Evolutionary conservation across 805 yeast genomes (phyloP), one percentile per base, ranked within the genome.

Genomic region (Yarrowia alimentaria): DNA sequence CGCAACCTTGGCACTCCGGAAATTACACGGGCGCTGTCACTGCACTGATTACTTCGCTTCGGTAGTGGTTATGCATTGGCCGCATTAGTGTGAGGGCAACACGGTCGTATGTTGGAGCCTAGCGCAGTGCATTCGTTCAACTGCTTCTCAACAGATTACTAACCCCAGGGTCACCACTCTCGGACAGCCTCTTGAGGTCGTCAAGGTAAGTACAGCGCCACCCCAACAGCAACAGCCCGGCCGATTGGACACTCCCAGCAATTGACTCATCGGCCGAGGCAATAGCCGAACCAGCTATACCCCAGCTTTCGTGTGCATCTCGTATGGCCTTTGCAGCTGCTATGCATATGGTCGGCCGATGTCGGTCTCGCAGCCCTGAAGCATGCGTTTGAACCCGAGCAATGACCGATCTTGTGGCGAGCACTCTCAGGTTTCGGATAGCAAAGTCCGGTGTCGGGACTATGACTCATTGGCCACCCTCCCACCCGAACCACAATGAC

Each of bases 171-270:
- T 83, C 50, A 85, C 97, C 56, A 83, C 97, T 10, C 75, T 93
- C 59, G 99, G 99, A 52, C 99, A 93, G 69, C 99, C 99, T 10
- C 73, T 93, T 56, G 99, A 93, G 72, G 99, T 93, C 49, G 75
- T 80, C 63, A 93, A 47, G 50, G 50, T 43, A 37, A 43, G 50
- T 43, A 40, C 4, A 11, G 17, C 16, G 24, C 9, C 11, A 7
- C 2, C 24, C 10, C 7, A 22, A 11, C 14, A 19, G 14, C 6
- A 6, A 29, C 8, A 29, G 33, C n/a, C 18, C 6, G 3, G 18
- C n/a, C n/a, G n/a, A n/a, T n/a, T n/a, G n/a, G n/a, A n/a, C n/a
- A 29, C 19, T 13, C 24, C 25, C 33, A 40, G 25, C 25, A 29
- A 37, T 17, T 6, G 29, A 11, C 14, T 26, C 29, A 26, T 26